Evolutionary conservation across 306 rosid species (phyloP).

Genomic region (Gastrolobium villosum): DNA sequence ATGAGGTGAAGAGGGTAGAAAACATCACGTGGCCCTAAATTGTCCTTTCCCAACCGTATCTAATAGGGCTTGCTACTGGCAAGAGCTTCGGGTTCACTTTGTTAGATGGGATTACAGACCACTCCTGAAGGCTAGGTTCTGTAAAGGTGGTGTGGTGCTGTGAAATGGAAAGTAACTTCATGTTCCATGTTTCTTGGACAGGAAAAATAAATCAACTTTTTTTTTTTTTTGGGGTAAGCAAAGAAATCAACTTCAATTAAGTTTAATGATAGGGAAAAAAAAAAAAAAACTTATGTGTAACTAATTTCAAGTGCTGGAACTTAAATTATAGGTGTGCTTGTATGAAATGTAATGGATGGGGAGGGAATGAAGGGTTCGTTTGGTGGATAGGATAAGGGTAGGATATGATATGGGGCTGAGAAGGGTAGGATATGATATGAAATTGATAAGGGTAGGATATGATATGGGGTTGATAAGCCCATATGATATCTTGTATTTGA

Average conservation of each 20-base stretch:
- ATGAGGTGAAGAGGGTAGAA: conserved; percentile 29
- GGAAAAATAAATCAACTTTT: not conserved
- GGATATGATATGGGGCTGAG: no score
- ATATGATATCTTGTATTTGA: no score
- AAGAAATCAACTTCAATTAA: not conserved
- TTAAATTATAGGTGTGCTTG: not conserved
- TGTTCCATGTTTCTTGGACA: conserved; percentile 33
- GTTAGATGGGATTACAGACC: conserved; percentile 48
- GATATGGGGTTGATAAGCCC: no score
- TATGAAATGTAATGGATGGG: not conserved
- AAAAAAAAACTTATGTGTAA: not conserved
- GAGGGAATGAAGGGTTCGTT: not conserved
- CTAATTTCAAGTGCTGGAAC: not conserved
- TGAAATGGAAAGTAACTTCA: conserved; percentile 9
- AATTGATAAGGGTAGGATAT: no score
- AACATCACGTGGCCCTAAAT: conserved; percentile 61
- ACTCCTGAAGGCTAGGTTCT: conserved; percentile 35
- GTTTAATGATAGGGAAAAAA: not conserved
- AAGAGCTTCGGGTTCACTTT: conserved; percentile 48
- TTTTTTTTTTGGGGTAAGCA: no score
- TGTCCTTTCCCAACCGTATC: conserved; percentile 53
- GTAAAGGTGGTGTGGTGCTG: not conserved
- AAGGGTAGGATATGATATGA: no score
- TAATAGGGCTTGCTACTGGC: conserved; percentile 43
- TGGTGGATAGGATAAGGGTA: no score